A percentile compares a stretch with the other conserved stretches of the same genome.
These are phyloP conservation scores for Tremellales sp. DNA, from an alignment of 1,284 basidiomycete species.

Conservation along the genomic window DNA sequence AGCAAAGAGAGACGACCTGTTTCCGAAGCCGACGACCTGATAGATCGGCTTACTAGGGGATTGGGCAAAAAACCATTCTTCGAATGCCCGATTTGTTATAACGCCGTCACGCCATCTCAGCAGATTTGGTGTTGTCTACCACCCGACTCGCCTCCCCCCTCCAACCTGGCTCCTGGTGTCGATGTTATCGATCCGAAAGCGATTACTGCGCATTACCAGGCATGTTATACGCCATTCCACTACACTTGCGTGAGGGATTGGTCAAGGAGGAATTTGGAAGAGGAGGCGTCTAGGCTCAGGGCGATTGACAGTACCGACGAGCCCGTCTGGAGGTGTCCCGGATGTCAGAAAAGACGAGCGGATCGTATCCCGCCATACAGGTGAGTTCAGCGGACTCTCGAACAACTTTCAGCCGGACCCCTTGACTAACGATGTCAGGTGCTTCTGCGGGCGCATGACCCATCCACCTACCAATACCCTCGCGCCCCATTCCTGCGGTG, in stretches of 20 bases:
- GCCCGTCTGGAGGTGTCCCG: slow-evolving; percentile 72
- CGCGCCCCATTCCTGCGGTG: slow-evolving; percentile 79
- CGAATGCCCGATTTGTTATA: slow-evolving; percentile 50
- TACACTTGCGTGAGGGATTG: slow-evolving; percentile 63
- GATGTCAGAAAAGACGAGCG: slow-evolving; percentile 71
- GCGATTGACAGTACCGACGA: slow-evolving; percentile 53
- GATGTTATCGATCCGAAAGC: slow-evolving; percentile 44
- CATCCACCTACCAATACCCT: slow-evolving; percentile 65
- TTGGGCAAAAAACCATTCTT: slow-evolving; percentile 38
- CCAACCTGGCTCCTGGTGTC: slow-evolving; percentile 59
- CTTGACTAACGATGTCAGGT: slow-evolving; percentile 52
- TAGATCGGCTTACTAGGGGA: slow-evolving; percentile 40
- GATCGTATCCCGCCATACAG: slow-evolving; percentile 64
- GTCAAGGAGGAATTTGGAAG: slow-evolving; percentile 69
- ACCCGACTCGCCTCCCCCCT: slow-evolving; percentile 17
- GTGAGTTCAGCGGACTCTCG: slow-evolving; percentile 43
- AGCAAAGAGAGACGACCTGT: slow-evolving; percentile 15
- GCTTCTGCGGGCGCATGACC: slow-evolving; percentile 73
- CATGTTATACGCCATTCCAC: slow-evolving; percentile 49
- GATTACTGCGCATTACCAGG: slow-evolving; percentile 29
- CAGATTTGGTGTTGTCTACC: slow-evolving; percentile 48
- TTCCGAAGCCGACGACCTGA: slow-evolving; percentile 42
- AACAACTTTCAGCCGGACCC: too few species aligned
- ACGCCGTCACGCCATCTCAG: slow-evolving; percentile 41
- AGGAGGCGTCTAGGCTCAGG: slow-evolving; percentile 45